These are phyloP conservation scores for Hyphopichia fennica DNA, from an alignment of 1,139 yeast species.

Conservation along the genomic window DNA sequence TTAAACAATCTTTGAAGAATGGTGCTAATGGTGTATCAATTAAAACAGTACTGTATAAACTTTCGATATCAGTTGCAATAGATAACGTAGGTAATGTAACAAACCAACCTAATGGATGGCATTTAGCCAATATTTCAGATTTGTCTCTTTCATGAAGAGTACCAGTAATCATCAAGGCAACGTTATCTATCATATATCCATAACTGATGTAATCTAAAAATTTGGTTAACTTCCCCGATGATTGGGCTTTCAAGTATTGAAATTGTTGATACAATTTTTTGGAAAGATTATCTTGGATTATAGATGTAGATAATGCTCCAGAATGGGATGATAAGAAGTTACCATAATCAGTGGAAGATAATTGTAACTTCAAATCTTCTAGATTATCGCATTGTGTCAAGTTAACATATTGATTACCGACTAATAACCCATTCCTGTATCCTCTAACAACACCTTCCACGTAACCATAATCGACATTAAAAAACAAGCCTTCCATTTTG, in stretches of 20 bases:
- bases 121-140: conserved; percentile 79
- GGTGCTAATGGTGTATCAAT: conserved; percentile 98
- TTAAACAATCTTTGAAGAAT: conserved; percentile 85
- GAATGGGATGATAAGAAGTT: conserved; percentile 82
- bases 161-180: conserved; percentile 93
- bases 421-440: conserved; percentile 79
- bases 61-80: conserved; percentile 91
- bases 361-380: conserved; percentile 90
- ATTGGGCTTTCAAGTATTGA: conserved; percentile 79
- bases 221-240: conserved; percentile 74
- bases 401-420: conserved; percentile 79
- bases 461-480: conserved; percentile 86
- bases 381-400: conserved; percentile 93
- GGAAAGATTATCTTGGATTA: conserved; percentile 77
- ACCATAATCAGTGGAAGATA: conserved; percentile 95
- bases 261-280: conserved; percentile 79
- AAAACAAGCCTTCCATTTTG: conserved; percentile 80
- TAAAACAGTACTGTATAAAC: conserved; percentile 89
- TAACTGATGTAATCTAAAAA: conserved; percentile 91
- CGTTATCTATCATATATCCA: conserved; percentile 98
- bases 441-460: conserved; percentile 96
- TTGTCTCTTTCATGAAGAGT: conserved; percentile 94
- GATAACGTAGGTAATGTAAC: conserved; percentile 94
- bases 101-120: conserved; percentile 98
- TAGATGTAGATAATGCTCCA: conserved; percentile 77